phyloP scores from a whole-genome alignment of 2,329 filamentous ascomycete genomes.

The Ceratocystis papillata region DNA sequence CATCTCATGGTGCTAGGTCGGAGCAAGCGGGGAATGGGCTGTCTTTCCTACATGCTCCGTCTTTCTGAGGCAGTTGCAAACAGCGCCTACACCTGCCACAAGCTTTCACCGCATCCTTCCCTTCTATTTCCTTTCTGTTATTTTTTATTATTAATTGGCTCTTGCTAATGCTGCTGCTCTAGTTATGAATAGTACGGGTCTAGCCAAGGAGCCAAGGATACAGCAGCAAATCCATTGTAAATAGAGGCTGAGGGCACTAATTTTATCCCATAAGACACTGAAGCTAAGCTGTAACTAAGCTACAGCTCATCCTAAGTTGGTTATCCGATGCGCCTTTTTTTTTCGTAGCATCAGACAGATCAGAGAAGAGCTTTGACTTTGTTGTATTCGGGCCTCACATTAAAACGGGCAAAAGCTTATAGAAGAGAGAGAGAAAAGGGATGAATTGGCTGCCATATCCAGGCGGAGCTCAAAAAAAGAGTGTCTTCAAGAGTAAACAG shows the following conservation, averaged over 20 bases:
- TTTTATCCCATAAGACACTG: too few relatives aligned
- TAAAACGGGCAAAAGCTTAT: background rate
- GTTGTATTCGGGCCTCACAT: constrained; percentile 5
- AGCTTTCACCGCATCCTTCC: constrained; percentile 3
- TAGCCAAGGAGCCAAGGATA: too few relatives aligned
- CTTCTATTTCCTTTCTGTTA: background rate
- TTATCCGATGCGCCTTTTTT: constrained; percentile 21
- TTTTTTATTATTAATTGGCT: too few relatives aligned
- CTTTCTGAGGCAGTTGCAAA: background rate
- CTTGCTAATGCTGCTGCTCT: too few relatives aligned
- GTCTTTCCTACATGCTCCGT: constrained; percentile 1
- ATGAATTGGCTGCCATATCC: background rate
- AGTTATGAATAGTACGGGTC: too few relatives aligned
- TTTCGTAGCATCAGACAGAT: background rate
- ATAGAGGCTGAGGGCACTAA: too few relatives aligned
- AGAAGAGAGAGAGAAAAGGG: background rate
- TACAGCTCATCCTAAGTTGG: constrained; percentile 16
- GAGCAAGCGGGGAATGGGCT: background rate
- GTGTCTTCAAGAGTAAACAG: background rate
- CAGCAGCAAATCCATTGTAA: too few relatives aligned
- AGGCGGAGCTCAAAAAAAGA: background rate
- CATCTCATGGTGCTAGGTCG: background rate
- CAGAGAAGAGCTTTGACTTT: constrained; percentile 2
- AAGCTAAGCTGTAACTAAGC: background rate
- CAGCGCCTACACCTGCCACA: constrained; percentile 14